phyloP scores from a whole-genome alignment of 2,329 filamentous ascomycete species.

The Verticillium isaacii region DNA sequence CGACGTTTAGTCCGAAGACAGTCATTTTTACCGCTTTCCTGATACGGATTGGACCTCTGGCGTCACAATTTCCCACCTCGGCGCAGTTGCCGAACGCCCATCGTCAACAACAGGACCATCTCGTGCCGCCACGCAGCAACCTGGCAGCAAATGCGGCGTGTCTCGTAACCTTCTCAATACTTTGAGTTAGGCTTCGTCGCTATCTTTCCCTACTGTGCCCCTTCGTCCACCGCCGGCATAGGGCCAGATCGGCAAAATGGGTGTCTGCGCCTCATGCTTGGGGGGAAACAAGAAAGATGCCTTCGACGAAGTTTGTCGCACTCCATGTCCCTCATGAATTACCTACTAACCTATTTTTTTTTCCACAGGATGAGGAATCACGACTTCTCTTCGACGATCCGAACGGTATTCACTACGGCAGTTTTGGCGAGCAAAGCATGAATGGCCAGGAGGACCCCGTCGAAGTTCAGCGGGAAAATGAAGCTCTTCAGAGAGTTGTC shows the following conservation, averaged over 20 bases:
- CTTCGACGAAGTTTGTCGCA: constrained; percentile 47
- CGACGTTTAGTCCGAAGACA: background rate
- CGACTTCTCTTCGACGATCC: constrained; percentile 58
- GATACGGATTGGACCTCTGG: background rate
- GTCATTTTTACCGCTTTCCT: background rate
- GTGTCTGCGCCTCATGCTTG: constrained; percentile 57
- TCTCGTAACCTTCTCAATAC: background rate
- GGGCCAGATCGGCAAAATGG: constrained; percentile 36
- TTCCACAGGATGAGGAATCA: constrained; percentile 48
- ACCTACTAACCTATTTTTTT: background rate
- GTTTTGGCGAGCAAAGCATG: constrained; percentile 53
- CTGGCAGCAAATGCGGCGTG: background rate
- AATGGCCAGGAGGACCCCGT: constrained; percentile 54
- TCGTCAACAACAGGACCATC: background rate
- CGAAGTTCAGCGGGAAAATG: constrained; percentile 59
- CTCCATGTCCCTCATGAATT: background rate
- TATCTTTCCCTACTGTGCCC: background rate
- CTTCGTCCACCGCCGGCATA: background rate
- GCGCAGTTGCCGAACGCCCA: background rate
- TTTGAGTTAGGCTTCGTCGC: background rate
- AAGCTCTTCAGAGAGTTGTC: constrained; percentile 60
- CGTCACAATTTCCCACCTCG: background rate
- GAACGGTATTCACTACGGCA: constrained; percentile 56
- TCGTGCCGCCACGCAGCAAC: background rate
- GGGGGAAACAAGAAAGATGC: constrained; percentile 45